These are phyloP conservation scores for Aspergillus caelatus DNA, from an alignment of 2,329 filamentous ascomycete species.

Conservation along the genomic window DNA sequence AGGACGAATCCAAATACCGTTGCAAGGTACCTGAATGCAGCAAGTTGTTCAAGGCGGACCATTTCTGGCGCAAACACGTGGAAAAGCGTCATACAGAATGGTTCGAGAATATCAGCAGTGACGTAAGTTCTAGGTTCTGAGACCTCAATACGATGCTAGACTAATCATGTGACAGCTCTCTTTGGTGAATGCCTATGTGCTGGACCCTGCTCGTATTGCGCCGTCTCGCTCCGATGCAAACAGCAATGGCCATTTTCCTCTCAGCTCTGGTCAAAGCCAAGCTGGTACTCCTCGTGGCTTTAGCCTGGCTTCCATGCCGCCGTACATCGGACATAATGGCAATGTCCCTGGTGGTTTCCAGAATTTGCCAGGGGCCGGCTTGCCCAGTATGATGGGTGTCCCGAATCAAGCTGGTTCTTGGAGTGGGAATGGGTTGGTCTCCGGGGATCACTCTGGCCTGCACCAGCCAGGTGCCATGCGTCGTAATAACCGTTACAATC, in stretches of 20 bases:
- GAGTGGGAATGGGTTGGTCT: conserved; percentile 33
- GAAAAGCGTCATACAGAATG: conserved; percentile 94
- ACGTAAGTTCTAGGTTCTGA: conserved; percentile 61
- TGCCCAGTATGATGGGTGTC: conserved; percentile 39
- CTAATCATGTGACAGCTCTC: conserved; percentile 65
- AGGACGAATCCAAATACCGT: conserved; percentile 94
- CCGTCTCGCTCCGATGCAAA: conserved; percentile 92
- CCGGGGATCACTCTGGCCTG: conserved; percentile 44
- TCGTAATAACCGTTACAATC: conserved; percentile 64
- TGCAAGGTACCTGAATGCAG: conserved; percentile 96
- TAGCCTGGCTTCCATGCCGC: conserved; percentile 73
- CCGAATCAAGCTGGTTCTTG: conserved; percentile 27
- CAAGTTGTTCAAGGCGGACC: conserved; percentile 95
- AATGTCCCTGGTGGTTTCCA: conserved; percentile 44
- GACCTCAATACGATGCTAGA: neutral
- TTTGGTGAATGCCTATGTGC: conserved; percentile 89
- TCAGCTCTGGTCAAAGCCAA: conserved; percentile 72
- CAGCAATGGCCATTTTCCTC: conserved; percentile 92
- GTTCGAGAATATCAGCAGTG: conserved; percentile 76
- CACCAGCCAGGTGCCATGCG: conserved; percentile 69
- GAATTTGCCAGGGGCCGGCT: conserved; percentile 29
- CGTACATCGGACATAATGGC: conserved; percentile 55
- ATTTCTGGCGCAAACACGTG: conserved; percentile 97
- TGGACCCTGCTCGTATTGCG: conserved; percentile 92
- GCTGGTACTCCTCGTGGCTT: conserved; percentile 90